phyloP scores from a whole-genome alignment of 805 yeast species.

The Metschnikowia henanensis region DNA sequence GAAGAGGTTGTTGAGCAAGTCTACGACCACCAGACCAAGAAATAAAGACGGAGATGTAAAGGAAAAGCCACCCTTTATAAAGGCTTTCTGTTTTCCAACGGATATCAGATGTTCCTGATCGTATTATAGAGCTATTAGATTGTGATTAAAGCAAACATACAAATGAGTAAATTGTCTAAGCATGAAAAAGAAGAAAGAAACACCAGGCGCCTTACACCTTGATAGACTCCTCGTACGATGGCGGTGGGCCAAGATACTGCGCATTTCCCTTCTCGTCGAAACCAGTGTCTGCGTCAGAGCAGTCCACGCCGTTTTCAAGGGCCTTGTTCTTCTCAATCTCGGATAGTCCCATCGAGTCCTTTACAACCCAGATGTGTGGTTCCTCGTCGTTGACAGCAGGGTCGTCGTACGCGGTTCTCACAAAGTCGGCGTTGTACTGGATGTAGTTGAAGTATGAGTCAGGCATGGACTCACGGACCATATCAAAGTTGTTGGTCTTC shows the following conservation, averaged over 20 bases:
- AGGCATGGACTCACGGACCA: conserved; percentile 47
- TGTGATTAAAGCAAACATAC: background rate
- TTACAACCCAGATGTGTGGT: conserved; percentile 71
- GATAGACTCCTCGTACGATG: conserved; percentile 57
- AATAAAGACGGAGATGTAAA: no score
- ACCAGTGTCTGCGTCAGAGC: conserved; percentile 56
- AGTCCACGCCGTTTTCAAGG: conserved; percentile 51
- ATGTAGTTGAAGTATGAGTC: conserved; percentile 38
- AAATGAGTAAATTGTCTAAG: background rate
- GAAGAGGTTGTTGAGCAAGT: conserved; percentile 12
- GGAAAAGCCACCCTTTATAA: no score
- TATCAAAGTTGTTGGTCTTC: conserved; percentile 45
- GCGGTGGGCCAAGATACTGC: conserved; percentile 64
- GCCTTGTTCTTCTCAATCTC: conserved; percentile 57
- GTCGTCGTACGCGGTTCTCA: conserved; percentile 48
- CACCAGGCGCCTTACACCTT: conserved; percentile 24
- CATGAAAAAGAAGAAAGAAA: background rate
- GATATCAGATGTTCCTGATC: no score
- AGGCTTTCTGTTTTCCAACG: no score
- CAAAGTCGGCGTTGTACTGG: conserved; percentile 41
- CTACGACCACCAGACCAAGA: background rate
- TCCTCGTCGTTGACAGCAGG: conserved; percentile 57
- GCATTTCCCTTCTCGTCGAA: conserved; percentile 58
- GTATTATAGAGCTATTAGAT: no score
- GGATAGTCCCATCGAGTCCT: conserved; percentile 67